Evolutionary conservation across 352 stramenopile genomes (phyloP).

Genomic region (Elongisporangium anandrum): DNA sequence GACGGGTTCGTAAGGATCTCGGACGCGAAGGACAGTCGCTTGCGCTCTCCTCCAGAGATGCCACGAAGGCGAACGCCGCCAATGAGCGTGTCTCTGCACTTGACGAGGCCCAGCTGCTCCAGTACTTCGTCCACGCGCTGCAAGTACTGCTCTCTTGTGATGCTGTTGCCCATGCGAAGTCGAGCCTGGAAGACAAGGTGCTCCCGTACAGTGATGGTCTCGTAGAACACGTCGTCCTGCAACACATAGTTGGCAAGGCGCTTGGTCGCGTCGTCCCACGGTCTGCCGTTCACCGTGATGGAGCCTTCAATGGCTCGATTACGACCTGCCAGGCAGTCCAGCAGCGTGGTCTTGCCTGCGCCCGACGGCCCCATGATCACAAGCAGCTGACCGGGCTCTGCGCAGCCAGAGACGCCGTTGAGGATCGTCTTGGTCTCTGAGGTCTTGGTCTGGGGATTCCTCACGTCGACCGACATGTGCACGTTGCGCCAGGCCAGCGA

Average conservation of each 20-base stretch:
- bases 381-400: conserved; percentile 43
- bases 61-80: conserved; percentile 33
- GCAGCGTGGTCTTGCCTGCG: conserved; percentile 90
- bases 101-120: conserved; percentile 50
- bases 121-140: conserved; percentile 46
- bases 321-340: conserved; percentile 91
- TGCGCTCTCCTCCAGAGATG: conserved; percentile 73
- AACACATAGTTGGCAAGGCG: conserved; percentile 64
- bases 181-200: conserved; percentile 82
- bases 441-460: conserved; percentile 38
- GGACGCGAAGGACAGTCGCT: conserved; percentile 80
- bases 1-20: conserved; percentile 77
- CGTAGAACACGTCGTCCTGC: conserved; percentile 88
- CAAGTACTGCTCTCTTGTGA: conserved; percentile 19
- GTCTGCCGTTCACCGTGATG: conserved; percentile 61
- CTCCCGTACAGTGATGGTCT: conserved; percentile 87
- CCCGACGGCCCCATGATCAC: conserved; percentile 68
- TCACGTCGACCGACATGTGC: conserved; percentile 18
- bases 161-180: conserved; percentile 59
- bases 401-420: conserved; percentile 35
- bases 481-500: too few relatives aligned
- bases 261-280: conserved; percentile 28
- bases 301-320: conserved; percentile 69
- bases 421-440: conserved; percentile 53
- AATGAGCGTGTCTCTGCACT: conserved; percentile 55